Percentiles rank a stretch among this genome's conserved stretches.
These are phyloP conservation scores for Metschnikowia chrysomelidarum DNA, from an alignment of 805 yeast genomes.

Conservation along the genomic window DNA sequence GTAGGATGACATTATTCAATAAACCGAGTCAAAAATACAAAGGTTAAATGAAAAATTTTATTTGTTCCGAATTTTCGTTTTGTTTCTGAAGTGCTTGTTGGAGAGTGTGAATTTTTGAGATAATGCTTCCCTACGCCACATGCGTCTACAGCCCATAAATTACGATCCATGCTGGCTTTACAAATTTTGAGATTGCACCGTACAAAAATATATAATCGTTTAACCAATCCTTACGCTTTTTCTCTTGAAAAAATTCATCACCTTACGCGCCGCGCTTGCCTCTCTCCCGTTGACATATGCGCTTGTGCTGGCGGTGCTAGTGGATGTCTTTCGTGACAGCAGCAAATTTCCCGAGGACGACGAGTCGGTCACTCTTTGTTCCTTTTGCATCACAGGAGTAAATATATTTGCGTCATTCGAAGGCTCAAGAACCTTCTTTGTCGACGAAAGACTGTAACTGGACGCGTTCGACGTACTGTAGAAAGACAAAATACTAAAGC, in stretches of 20 bases:
- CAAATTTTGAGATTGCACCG: too few relatives aligned
- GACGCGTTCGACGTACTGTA: slow-evolving; percentile 35
- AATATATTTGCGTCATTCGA: slow-evolving; percentile 12
- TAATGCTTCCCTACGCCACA: too few relatives aligned
- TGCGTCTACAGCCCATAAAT: too few relatives aligned
- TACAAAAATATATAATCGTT: background rate
- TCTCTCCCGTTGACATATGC: slow-evolving; percentile 45
- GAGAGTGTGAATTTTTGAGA: too few relatives aligned
- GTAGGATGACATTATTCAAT: too few relatives aligned
- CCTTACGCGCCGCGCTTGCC: slow-evolving; percentile 63
- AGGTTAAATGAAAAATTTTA: too few relatives aligned
- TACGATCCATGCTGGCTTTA: too few relatives aligned
- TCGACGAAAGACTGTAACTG: slow-evolving; percentile 11
- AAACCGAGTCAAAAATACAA: too few relatives aligned
- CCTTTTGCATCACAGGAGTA: slow-evolving; percentile 12
- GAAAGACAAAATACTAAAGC: slow-evolving; percentile 45
- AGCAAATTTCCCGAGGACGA: slow-evolving; percentile 24
- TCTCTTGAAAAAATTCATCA: slow-evolving; percentile 22
- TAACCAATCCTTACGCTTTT: slow-evolving; percentile 19
- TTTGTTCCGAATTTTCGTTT: too few relatives aligned
- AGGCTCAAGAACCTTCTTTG: slow-evolving; percentile 30
- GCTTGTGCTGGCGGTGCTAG: slow-evolving; percentile 17
- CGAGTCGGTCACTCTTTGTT: slow-evolving; percentile 26
- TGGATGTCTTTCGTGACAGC: slow-evolving; percentile 9
- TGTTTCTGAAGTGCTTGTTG: too few relatives aligned